A percentile compares a stretch with the other conserved stretches of the same genome.
These are phyloP conservation scores for Plasmodium chabaudi DNA, from an alignment of 169 alveolate species.

Conservation along the genomic window DNA sequence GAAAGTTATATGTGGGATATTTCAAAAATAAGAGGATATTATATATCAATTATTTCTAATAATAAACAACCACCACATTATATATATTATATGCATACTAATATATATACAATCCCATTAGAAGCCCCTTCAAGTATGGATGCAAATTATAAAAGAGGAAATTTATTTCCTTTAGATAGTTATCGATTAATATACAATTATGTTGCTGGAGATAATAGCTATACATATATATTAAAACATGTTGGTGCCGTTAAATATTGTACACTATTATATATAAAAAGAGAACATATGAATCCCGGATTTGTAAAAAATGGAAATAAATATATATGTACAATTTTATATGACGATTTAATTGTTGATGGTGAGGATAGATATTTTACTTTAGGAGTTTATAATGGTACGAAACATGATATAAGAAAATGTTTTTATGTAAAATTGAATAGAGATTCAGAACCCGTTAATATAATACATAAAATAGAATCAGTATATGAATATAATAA, in stretches of 20 bases:
- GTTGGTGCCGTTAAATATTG: slow-evolving; percentile 25
- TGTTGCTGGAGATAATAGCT: slow-evolving; percentile 7
- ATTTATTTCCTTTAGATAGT: slow-evolving; percentile 20
- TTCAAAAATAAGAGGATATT: slow-evolving; percentile 34
- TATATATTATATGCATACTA: slow-evolving; percentile 15
- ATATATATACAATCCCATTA: slow-evolving; percentile 5
- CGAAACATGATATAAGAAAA: slow-evolving; percentile 26
- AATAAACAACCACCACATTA: not conserved
- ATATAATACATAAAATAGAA: slow-evolving; percentile 32
- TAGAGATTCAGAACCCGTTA: slow-evolving; percentile 33
- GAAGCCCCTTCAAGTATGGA: slow-evolving; percentile 9
- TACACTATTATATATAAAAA: slow-evolving; percentile 42
- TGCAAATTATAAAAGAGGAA: not conserved
- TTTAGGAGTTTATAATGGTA: slow-evolving; percentile 22
- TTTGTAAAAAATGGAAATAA: slow-evolving; percentile 16
- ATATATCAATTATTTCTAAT: slow-evolving; percentile 22
- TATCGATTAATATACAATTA: slow-evolving; percentile 15
- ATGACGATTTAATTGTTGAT: slow-evolving; percentile 42
- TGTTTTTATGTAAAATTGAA: slow-evolving; percentile 24
- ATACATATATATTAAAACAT: slow-evolving; percentile 26
- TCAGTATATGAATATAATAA: slow-evolving; percentile 21
- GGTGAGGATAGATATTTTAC: slow-evolving; percentile 33
- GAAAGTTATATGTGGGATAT: slow-evolving; percentile 24
- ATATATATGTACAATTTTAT: slow-evolving; percentile 10
- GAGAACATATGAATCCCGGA: slow-evolving; percentile 45